These are phyloP conservation scores for Coemansia sp. DNA, from an alignment of 192 early-diverging fungal species.

Conservation along the genomic window DNA sequence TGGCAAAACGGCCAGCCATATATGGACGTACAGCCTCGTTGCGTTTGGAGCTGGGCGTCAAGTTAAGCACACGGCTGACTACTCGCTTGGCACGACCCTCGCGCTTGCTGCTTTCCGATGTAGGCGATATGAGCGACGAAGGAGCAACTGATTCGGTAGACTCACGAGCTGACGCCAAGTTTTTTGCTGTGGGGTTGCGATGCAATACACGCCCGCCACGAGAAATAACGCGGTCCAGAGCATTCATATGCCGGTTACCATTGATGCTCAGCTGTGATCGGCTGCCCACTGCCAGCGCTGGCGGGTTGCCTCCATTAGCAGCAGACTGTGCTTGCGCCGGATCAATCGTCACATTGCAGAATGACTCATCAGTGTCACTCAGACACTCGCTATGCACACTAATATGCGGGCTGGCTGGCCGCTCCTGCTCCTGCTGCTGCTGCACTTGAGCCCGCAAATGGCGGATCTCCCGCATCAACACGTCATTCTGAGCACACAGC, in stretches of 20 bases:
- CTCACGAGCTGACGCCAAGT: conserved; percentile 14
- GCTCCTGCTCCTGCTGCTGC: not conserved
- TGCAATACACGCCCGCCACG: conserved; percentile 33
- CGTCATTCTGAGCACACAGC: conserved; percentile 44
- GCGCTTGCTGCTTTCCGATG: not conserved
- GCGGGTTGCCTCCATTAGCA: conserved; percentile 38
- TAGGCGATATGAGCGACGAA: not conserved
- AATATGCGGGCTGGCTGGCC: not conserved
- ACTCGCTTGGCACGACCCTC: conserved; percentile 40
- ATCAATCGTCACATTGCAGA: conserved; percentile 37
- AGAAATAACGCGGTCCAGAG: conserved; percentile 30
- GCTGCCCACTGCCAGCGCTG: not conserved
- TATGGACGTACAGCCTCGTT: conserved; percentile 13
- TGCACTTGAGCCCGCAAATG: conserved; percentile 2
- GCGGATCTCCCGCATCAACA: conserved; percentile 48
- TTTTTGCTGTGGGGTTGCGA: conserved; percentile 13
- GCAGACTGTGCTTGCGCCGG: conserved; percentile 19
- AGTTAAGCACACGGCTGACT: conserved; percentile 35
- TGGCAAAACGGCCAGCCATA: conserved; percentile 41
- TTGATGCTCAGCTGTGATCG: conserved; percentile 21
- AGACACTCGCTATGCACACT: conserved; percentile 13
- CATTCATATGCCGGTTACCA: conserved; percentile 8
- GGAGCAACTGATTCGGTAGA: conserved; percentile 27
- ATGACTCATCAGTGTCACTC: conserved; percentile 33
- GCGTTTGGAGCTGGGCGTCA: conserved; percentile 13